phyloP scores from a whole-genome alignment of 257 asterid genomes.

The Lycium ferocissimum region DNA sequence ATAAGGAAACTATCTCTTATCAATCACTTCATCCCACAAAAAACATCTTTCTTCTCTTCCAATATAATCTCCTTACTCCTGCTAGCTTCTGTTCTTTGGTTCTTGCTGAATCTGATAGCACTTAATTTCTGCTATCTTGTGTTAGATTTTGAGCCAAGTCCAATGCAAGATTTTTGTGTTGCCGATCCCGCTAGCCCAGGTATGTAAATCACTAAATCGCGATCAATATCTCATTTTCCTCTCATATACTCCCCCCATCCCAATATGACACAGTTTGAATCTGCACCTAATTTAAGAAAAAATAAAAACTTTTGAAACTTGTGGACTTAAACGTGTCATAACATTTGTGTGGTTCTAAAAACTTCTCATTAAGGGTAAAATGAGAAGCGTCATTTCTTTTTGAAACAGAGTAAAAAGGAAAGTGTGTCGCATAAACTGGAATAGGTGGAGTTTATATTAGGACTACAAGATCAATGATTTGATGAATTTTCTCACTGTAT shows the following conservation, averaged over 20 bases:
- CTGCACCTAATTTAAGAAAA: not conserved
- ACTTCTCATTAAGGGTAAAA: not conserved
- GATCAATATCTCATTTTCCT: not conserved
- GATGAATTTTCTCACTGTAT: not conserved
- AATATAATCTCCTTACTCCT: not conserved
- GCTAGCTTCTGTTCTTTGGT: not conserved
- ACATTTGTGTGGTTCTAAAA: not conserved
- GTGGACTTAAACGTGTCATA: not conserved
- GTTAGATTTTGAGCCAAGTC: conserved; percentile 33
- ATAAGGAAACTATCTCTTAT: not conserved
- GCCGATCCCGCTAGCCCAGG: conserved; percentile 34
- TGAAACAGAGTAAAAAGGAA: not conserved
- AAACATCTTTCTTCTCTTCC: not conserved
- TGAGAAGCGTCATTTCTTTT: not conserved
- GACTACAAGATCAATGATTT: not conserved
- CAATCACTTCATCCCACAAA: not conserved
- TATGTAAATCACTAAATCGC: not conserved
- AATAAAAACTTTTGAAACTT: not conserved
- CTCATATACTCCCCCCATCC: not conserved
- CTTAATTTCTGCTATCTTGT: conserved; percentile 20
- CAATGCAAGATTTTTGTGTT: conserved; percentile 42
- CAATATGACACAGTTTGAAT: not conserved
- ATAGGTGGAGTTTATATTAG: not conserved
- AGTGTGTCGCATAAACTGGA: not conserved
- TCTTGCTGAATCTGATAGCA: conserved; percentile 7